These are phyloP conservation scores for Apophysomyces elegans DNA, from an alignment of 371 early-diverging fungal species.

Conservation along the genomic window DNA sequence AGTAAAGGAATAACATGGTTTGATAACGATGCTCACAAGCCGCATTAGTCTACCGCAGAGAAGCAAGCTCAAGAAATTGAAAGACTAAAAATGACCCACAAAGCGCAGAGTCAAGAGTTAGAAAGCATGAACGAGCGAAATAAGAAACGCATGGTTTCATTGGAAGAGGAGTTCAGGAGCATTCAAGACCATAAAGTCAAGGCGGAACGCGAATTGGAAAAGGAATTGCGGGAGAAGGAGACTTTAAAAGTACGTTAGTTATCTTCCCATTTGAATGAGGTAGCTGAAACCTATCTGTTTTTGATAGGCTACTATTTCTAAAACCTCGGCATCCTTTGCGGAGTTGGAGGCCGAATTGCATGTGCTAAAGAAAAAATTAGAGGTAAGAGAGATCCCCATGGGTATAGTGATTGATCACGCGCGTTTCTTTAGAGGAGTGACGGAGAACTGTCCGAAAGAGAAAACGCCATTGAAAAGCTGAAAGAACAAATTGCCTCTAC, in stretches of 20 bases:
- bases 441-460: slow-evolving; percentile 42
- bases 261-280: neutral
- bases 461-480: slow-evolving; percentile 54
- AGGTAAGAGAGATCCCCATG: slow-evolving; percentile 30
- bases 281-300: neutral
- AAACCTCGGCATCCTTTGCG: slow-evolving; percentile 47
- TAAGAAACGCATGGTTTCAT: slow-evolving; percentile 21
- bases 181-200: slow-evolving; percentile 23
- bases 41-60: slow-evolving; percentile 28
- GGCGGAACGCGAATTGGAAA: slow-evolving; percentile 30
- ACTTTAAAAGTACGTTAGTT: slow-evolving; percentile 12
- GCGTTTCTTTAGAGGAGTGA: slow-evolving; percentile 41
- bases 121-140: slow-evolving; percentile 35
- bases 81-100: slow-evolving; percentile 40
- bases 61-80: slow-evolving; percentile 55
- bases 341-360: slow-evolving; percentile 52
- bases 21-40: neutral
- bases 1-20: slow-evolving; percentile 14
- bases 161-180: slow-evolving; percentile 29
- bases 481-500: slow-evolving; percentile 35
- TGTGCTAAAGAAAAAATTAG: slow-evolving; percentile 47
- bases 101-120: slow-evolving; percentile 45
- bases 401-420: neutral
- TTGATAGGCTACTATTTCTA: slow-evolving; percentile 18
- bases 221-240: slow-evolving; percentile 24